Evolutionary conservation across 2,329 filamentous ascomycete species (phyloP).

Genomic region (Xylariales sp.): DNA sequence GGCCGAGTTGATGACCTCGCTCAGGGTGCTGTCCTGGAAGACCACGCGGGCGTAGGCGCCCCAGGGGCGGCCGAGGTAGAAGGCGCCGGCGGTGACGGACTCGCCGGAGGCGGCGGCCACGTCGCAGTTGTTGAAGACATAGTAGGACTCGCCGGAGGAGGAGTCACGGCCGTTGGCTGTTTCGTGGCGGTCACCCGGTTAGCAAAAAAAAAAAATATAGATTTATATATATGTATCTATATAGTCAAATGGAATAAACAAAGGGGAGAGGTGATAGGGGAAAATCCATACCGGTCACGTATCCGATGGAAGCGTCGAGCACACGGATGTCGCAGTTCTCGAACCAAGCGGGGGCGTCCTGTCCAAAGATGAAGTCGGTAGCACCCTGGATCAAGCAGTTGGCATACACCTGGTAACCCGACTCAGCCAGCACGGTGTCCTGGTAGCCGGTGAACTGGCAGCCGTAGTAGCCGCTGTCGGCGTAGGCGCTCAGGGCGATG

Average conservation of each 20-base stretch:
- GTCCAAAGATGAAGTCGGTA: constrained; percentile 47
- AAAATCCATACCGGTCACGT: constrained; percentile 31
- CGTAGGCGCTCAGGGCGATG: constrained; percentile 39
- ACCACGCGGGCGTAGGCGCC: constrained; percentile 38
- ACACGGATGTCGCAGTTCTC: constrained; percentile 35
- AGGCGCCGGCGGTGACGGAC: constrained; percentile 30
- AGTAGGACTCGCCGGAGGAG: constrained; percentile 28
- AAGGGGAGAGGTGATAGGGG: no score
- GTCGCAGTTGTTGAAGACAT: constrained; percentile 39
- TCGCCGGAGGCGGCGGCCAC: constrained; percentile 32
- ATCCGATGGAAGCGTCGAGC: constrained; percentile 25
- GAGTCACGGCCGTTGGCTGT: constrained; percentile 37
- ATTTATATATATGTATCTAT: neutral
- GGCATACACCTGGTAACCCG: constrained; percentile 43
- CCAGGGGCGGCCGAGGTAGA: constrained; percentile 46
- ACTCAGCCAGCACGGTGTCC: constrained; percentile 43
- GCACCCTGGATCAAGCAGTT: constrained; percentile 39
- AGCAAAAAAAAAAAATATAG: no score
- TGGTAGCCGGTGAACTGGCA: constrained; percentile 42
- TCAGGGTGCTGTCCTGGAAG: constrained; percentile 44
- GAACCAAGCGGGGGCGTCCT: constrained; percentile 36
- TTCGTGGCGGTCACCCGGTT: no score
- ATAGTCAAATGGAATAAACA: neutral
- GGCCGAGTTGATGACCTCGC: constrained; percentile 49
- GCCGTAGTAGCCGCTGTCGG: constrained; percentile 42